phyloP scores from a whole-genome alignment of 768 basidiomycete genomes.

The Leccinellum rugosiceps region DNA sequence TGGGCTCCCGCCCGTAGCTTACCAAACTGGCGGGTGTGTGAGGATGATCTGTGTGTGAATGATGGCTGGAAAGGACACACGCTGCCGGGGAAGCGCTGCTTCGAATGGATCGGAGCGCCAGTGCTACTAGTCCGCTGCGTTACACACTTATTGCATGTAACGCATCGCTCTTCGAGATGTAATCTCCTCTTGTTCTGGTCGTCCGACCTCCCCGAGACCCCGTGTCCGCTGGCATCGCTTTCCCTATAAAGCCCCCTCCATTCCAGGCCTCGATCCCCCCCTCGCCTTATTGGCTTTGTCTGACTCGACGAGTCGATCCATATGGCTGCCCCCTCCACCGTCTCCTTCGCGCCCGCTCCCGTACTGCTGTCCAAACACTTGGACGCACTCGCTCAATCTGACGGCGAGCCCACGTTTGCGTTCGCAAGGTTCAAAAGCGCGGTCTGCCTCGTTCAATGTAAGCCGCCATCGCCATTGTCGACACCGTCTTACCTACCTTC shows the following conservation, averaged over 20 bases:
- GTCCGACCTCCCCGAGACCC: background rate
- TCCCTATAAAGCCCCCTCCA: background rate
- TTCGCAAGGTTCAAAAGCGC: slow-evolving; percentile 28
- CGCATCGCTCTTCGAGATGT: background rate
- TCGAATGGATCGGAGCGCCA: background rate
- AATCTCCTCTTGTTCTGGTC: background rate
- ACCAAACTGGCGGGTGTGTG: background rate
- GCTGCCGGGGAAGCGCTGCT: background rate
- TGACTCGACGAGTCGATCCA: background rate
- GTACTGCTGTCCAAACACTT: slow-evolving; percentile 12
- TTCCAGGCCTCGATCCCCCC: background rate
- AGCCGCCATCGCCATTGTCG: background rate
- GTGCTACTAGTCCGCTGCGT: background rate
- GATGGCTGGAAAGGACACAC: background rate
- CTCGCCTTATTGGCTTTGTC: background rate
- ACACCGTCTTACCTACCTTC: background rate
- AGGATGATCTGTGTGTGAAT: background rate
- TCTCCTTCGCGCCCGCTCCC: slow-evolving; percentile 24
- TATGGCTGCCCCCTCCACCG: slow-evolving; percentile 11
- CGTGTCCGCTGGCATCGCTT: background rate
- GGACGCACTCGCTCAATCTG: background rate
- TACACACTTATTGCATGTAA: background rate
- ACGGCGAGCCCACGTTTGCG: slow-evolving; percentile 33
- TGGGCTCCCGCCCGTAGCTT: background rate
- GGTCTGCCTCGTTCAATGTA: slow-evolving; percentile 31